Evolutionary conservation across 208 protist species (phyloP), one percentile per base, ranked within the genome.

Genomic region (Crithidia expoeki): DNA sequence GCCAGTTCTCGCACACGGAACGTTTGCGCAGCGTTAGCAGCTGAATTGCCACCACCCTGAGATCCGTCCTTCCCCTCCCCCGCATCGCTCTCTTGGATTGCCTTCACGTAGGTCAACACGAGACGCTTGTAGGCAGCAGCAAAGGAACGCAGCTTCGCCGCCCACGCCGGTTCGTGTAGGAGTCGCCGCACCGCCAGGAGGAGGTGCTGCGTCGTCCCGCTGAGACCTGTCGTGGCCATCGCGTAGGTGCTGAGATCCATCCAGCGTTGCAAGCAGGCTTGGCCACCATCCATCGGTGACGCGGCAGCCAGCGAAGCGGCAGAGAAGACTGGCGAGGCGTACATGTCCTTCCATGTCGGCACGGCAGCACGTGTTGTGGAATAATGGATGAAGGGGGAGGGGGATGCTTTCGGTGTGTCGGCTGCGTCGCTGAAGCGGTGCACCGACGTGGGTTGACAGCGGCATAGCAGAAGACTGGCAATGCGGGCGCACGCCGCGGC

Each of bases 381-480:
- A 7, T 5, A 14, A 25, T 9, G 17, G 28, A 57, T 33, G 16
- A 30, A 12, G 33, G 55, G 19, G 28, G n/a, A 38, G 19, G 55
- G n/a, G 33, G 55, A 60, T 17, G 42, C 55, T 34, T 30, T 9
- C 36, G 49, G 9, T 19, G 51, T n/a, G 11, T 49, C 3, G 17
- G 2, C 66, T 21, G 66, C n/a, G 9, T 42, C 21, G 52, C 23
- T 33, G 11, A 27, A 52, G 51, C 66, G 42, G 21, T 68, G 60
- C 9, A 77, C 40, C 0, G 60, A 46, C 28, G 27, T 44, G 1
- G 80, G 75, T 25, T 75, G 62, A 57, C 79, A 92, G 51, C 58
- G 81, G 65, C 73, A 68, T 25, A 84, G 76, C 57, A 87, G 65
- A 55, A 79, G 33, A 25, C 42, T 50, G 27, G 75, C 76, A 21